phyloP scores from a whole-genome alignment of 768 basidiomycete species.

The Amanita pallidorosea region DNA sequence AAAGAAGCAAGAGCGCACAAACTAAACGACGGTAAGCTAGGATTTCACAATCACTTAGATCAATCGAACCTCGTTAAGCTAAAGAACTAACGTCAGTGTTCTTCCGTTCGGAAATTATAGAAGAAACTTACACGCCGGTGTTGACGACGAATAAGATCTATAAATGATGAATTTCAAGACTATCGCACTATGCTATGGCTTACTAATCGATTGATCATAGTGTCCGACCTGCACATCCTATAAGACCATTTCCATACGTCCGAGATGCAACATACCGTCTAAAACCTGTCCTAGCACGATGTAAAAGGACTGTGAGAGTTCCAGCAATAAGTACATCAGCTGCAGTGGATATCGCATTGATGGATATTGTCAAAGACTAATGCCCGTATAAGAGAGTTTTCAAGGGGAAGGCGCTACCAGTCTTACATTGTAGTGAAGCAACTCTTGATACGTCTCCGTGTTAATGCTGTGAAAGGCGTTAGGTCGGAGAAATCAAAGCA shows the following conservation, averaged over 20 bases:
- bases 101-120: neutral
- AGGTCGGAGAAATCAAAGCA: neutral
- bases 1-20: constrained; percentile 45
- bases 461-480: constrained; percentile 12
- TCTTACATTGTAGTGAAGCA: constrained; percentile 22
- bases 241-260: neutral
- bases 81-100: neutral
- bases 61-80: constrained; percentile 23
- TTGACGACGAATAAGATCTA: constrained; percentile 35
- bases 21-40: constrained; percentile 15
- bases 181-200: neutral
- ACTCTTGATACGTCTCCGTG: constrained; percentile 21
- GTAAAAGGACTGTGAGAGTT: constrained; percentile 25
- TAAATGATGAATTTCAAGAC: neutral
- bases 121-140: constrained; percentile 16
- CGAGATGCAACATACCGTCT: constrained; percentile 16
- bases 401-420: neutral
- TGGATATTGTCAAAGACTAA: constrained; percentile 26
- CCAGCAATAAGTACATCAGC: constrained; percentile 34
- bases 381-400: neutral
- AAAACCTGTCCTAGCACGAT: constrained; percentile 34
- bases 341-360: constrained; percentile 30
- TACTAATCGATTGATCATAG: constrained; percentile 32
- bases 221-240: constrained; percentile 25
- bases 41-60: neutral